phyloP scores from a whole-genome alignment of 169 alveolate genomes.

The Ichthyophthirius multifiliis region DNA sequence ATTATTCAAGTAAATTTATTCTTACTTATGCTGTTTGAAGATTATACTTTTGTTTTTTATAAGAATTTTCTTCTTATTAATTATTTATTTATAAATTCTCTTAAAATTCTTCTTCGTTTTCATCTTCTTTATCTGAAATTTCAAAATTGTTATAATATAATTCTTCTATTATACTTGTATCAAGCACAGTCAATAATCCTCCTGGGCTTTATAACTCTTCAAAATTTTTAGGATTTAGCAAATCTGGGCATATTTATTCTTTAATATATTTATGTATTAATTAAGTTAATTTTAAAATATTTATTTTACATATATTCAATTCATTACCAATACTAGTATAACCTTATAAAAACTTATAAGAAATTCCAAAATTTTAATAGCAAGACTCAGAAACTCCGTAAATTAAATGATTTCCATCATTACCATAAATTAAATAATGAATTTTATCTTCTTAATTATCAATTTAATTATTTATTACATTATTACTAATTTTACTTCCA shows the following conservation, averaged over 20 bases:
- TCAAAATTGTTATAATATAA: no score
- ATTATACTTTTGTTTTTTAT: neutral
- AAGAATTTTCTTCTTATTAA: no score
- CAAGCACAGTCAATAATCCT: neutral
- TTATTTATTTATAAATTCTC: neutral
- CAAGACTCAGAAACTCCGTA: conserved; percentile 18
- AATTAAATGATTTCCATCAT: neutral
- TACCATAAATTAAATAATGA: conserved; percentile 13
- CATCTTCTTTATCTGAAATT: neutral
- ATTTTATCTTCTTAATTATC: neutral
- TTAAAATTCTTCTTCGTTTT: neutral
- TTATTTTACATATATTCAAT: neutral
- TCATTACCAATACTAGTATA: neutral
- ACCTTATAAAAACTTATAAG: neutral
- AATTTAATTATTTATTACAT: no score
- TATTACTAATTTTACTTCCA: no score
- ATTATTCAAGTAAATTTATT: neutral
- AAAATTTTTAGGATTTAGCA: neutral
- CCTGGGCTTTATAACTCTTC: neutral
- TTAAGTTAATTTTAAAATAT: neutral
- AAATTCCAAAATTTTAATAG: conserved; percentile 8
- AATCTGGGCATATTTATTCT: neutral
- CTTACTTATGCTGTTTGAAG: no score
- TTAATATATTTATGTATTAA: neutral
- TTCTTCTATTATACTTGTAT: no score